A percentile compares a stretch with the other conserved stretches of the same genome.
Conservation (phyloP, 2,329 filamentous ascomycete species). For the Colletotrichum sp. region DNA sequence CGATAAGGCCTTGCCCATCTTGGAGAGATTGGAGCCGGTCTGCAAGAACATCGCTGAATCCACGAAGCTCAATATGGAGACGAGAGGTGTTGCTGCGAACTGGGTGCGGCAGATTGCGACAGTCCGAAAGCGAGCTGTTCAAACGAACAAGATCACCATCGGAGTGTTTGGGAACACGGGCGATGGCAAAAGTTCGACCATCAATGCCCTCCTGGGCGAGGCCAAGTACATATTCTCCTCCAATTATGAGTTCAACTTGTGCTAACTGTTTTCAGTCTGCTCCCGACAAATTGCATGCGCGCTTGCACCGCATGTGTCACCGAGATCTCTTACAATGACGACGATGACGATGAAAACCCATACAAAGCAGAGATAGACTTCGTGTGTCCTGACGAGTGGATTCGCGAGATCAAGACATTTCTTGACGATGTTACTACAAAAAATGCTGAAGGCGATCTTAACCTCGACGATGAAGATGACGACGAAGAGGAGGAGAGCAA, state of each 20-base stretch:
- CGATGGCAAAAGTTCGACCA: neutral
- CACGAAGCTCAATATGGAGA: neutral
- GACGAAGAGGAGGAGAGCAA: slow-evolving; percentile 31
- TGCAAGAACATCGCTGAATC: neutral
- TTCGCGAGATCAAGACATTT: slow-evolving; percentile 52
- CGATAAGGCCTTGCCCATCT: neutral
- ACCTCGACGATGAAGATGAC: neutral
- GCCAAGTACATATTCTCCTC: neutral
- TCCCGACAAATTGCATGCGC: slow-evolving; percentile 55
- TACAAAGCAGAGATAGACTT: slow-evolving; percentile 66
- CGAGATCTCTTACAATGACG: slow-evolving; percentile 64
- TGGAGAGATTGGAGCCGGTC: neutral
- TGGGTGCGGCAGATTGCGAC: neutral
- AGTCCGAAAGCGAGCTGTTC: neutral
- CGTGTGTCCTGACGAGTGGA: slow-evolving; percentile 56
- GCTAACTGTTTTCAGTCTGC: slow-evolving; percentile 32
- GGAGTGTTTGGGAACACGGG: slow-evolving; percentile 4
- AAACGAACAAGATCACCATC: neutral
- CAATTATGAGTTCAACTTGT: neutral
- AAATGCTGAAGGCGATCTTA: slow-evolving; percentile 37
- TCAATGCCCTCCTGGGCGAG: neutral
- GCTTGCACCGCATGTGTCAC: slow-evolving; percentile 68
- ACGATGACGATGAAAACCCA: slow-evolving; percentile 31
- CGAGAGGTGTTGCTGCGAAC: neutral
- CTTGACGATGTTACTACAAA: slow-evolving; percentile 45